Conservation (phyloP, 2,329 filamentous ascomycete species). For the Aureobasidium sp. region DNA sequence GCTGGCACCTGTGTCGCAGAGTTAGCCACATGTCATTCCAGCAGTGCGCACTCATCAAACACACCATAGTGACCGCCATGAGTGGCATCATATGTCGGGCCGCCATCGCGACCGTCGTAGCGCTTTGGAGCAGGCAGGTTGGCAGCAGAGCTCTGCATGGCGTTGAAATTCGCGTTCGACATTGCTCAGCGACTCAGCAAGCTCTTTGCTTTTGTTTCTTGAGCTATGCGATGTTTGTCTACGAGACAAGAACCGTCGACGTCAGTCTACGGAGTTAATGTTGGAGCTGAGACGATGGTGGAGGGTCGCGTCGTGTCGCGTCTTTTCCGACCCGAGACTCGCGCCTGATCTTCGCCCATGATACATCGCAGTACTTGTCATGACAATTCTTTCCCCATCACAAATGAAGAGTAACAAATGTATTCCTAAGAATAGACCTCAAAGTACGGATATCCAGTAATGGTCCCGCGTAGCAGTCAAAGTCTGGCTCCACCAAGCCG, state of each 20-base stretch:
- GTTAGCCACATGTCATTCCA: neutral
- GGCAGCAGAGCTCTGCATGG: constrained; percentile 23
- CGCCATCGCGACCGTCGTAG: constrained; percentile 46
- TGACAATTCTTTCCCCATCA: no score
- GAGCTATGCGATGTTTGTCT: neutral
- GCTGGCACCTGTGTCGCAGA: constrained; percentile 51
- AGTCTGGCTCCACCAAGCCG: no score
- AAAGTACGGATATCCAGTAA: no score
- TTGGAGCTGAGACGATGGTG: neutral
- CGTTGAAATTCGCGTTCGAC: constrained; percentile 21
- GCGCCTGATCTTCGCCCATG: no score
- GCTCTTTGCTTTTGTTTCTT: neutral
- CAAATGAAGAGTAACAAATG: no score
- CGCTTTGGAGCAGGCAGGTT: constrained; percentile 33
- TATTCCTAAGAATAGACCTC: no score
- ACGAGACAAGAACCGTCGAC: neutral
- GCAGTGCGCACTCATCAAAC: constrained; percentile 16
- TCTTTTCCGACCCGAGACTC: no score
- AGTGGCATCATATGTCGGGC: constrained; percentile 40
- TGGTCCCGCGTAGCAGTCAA: no score
- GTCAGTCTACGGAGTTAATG: neutral
- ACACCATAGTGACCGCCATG: constrained; percentile 46
- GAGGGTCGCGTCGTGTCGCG: neutral
- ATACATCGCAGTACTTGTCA: no score
- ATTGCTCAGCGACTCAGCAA: neutral